These are phyloP conservation scores for Hygrophila difformis DNA, from an alignment of 257 asterid genomes.

Conservation along the genomic window DNA sequence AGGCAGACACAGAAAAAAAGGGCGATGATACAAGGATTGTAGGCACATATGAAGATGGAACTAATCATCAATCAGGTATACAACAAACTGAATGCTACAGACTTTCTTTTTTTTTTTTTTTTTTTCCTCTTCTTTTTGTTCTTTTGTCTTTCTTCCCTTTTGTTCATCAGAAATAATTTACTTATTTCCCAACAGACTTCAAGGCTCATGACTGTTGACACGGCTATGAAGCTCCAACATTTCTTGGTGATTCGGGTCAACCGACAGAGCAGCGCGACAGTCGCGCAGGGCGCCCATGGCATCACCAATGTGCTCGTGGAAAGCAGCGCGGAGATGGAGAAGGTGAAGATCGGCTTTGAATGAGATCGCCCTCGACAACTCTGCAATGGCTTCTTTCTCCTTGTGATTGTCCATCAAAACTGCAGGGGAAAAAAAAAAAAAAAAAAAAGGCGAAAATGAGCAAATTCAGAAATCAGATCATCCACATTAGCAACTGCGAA, in stretches of 20 bases:
- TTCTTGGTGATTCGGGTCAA: constrained; percentile 64
- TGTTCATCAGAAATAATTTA: not conserved
- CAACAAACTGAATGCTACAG: constrained; percentile 21
- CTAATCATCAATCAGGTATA: constrained; percentile 6
- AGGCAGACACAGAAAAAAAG: constrained; percentile 7
- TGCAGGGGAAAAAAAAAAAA: not conserved
- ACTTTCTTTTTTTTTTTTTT: constrained; percentile 4
- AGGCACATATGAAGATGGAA: constrained; percentile 12
- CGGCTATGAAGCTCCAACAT: constrained; percentile 55
- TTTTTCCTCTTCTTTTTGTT: constrained; percentile 5
- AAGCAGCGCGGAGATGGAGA: constrained; percentile 60
- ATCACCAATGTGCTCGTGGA: constrained; percentile 58
- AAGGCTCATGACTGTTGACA: constrained; percentile 30
- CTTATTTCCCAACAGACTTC: constrained; percentile 19
- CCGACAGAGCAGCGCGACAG: constrained; percentile 68
- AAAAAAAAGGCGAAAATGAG: no score
- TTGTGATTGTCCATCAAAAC: constrained; percentile 36
- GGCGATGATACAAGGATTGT: constrained; percentile 18
- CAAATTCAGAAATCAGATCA: no score
- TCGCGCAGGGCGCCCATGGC: constrained; percentile 47
- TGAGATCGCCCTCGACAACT: constrained; percentile 51
- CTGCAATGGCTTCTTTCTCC: constrained; percentile 58
- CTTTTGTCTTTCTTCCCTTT: constrained; percentile 1
- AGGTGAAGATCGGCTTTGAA: constrained; percentile 70
- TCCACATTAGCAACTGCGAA: no score